Conservation (phyloP, 2,329 filamentous ascomycete species). For the Colletotrichum sp. region DNA sequence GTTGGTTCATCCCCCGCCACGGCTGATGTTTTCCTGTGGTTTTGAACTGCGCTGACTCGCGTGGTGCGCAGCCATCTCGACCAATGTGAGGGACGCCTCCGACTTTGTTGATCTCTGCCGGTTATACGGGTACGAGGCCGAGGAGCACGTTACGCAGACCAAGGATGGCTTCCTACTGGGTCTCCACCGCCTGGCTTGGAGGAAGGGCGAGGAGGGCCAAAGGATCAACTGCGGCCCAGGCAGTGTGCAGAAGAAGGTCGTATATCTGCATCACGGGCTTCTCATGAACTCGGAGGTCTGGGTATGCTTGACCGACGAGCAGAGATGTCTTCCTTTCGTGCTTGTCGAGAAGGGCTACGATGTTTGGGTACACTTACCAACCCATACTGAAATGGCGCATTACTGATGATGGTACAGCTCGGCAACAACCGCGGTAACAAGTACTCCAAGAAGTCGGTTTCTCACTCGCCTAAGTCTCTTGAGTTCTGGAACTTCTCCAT, state of each 20-base stretch:
- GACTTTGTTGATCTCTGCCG: conserved; percentile 96
- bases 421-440: conserved; percentile 99
- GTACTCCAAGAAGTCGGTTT: conserved; percentile 94
- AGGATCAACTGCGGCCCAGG: conserved; percentile 76
- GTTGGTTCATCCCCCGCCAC: conserved; percentile 36
- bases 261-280: conserved; percentile 94
- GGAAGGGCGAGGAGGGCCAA: conserved; percentile 78
- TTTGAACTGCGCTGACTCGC: conserved; percentile 57
- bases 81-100: conserved; percentile 81
- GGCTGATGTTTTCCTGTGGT: background rate
- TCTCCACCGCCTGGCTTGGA: conserved; percentile 85
- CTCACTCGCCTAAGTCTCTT: conserved; percentile 73
- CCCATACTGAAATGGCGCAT: background rate
- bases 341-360: conserved; percentile 92
- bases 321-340: conserved; percentile 86
- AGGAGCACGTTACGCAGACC: conserved; percentile 96
- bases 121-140: conserved; percentile 88
- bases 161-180: conserved; percentile 92
- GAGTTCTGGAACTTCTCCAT: conserved; percentile 98
- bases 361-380: conserved; percentile 75
- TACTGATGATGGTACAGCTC: conserved; percentile 57
- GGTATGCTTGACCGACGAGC: conserved; percentile 88
- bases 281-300: conserved; percentile 99
- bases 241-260: conserved; percentile 79
- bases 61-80: conserved; percentile 66